Evolutionary conservation across 352 stramenopile species (phyloP).

Genomic region (Phytopythium aichiense): DNA sequence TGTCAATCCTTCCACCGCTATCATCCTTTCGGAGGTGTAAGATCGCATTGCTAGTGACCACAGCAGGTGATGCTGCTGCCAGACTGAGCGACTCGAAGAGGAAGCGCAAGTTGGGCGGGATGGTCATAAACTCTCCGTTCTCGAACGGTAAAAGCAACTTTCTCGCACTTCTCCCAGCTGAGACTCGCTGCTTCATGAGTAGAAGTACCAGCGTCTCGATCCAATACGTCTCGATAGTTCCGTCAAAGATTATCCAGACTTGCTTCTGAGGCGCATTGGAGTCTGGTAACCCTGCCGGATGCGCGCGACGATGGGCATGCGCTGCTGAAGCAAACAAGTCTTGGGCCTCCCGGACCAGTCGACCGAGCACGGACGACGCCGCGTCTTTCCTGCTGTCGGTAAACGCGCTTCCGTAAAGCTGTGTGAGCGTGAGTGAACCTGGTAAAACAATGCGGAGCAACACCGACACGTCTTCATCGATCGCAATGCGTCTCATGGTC

Average conservation of each 20-base stretch:
- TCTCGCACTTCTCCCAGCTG: background rate
- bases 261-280: slow-evolving; percentile 11
- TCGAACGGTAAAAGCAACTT: slow-evolving; percentile 21
- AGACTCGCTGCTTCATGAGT: slow-evolving; percentile 7
- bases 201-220: slow-evolving; percentile 32
- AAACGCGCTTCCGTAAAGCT: slow-evolving; percentile 40
- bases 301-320: background rate
- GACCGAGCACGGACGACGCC: slow-evolving; percentile 29
- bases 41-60: slow-evolving; percentile 27
- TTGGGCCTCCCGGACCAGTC: slow-evolving; percentile 28
- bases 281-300: background rate
- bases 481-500: background rate
- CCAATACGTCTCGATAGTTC: slow-evolving; percentile 31
- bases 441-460: slow-evolving; percentile 25
- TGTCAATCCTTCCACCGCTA: background rate
- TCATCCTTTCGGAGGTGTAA: slow-evolving; percentile 15
- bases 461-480: slow-evolving; percentile 8
- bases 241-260: slow-evolving; percentile 46
- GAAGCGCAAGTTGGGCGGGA: slow-evolving; percentile 59
- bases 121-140: slow-evolving; percentile 50
- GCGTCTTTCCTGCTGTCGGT: slow-evolving; percentile 24
- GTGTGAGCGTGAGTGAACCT: slow-evolving; percentile 32
- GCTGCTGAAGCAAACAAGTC: slow-evolving; percentile 13
- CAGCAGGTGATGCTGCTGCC: slow-evolving; percentile 23
- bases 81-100: slow-evolving; percentile 52